These are phyloP conservation scores for Colletotrichum cuscutae DNA, from an alignment of 2,329 filamentous ascomycete species.

Conservation along the genomic window DNA sequence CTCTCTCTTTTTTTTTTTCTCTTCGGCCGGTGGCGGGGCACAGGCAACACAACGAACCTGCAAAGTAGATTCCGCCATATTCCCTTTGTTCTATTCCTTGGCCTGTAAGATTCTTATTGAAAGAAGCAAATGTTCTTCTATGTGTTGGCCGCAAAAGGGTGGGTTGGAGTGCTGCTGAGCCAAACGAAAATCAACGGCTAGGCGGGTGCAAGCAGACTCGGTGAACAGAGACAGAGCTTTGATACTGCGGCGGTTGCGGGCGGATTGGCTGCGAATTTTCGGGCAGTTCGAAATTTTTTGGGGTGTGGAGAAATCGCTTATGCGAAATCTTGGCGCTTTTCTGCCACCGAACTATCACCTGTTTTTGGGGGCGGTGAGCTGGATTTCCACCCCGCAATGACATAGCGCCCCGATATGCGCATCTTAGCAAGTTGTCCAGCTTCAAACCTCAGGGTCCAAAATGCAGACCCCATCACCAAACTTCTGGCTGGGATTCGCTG, in stretches of 20 bases:
- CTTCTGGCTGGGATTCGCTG: not conserved
- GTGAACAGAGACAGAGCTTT: constrained; percentile 26
- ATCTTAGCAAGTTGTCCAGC: not conserved
- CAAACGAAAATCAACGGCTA: not conserved
- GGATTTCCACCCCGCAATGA: constrained; percentile 13
- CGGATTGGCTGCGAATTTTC: constrained; percentile 36
- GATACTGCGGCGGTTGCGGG: constrained; percentile 24
- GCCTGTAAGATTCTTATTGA: not conserved
- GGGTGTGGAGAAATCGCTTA: constrained; percentile 37
- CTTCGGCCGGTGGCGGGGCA: constrained; percentile 34
- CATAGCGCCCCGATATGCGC: constrained; percentile 19
- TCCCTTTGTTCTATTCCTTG: constrained; percentile 20
- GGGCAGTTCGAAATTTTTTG: constrained; percentile 36
- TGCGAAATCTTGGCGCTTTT: constrained; percentile 37
- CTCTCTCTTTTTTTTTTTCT: constrained; percentile 1
- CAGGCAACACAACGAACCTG: constrained; percentile 52
- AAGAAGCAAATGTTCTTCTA: not conserved
- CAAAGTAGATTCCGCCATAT: constrained; percentile 57
- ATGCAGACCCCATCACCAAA: constrained; percentile 5
- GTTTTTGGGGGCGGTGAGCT: constrained; percentile 16
- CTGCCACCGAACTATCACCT: constrained; percentile 6
- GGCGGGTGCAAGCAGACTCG: constrained; percentile 18
- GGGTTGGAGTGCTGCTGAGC: not conserved
- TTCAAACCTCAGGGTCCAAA: not conserved
- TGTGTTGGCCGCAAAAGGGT: not conserved